Base-by-base conservation (phyloP, 805 yeast genomes). In the Starmerella geochares region DNA sequence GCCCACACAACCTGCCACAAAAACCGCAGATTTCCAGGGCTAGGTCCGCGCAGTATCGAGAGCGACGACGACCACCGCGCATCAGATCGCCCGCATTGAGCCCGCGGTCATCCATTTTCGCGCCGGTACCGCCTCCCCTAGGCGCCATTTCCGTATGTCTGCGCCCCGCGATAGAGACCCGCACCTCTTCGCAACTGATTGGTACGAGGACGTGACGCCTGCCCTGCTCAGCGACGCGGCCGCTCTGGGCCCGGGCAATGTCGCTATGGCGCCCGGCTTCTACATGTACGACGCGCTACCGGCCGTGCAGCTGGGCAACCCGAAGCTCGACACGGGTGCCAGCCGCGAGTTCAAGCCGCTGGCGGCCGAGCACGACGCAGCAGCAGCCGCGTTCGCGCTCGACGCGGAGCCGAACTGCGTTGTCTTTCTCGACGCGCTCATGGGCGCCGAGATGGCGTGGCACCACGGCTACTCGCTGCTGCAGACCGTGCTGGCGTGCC, bases 231-330 rank as follows among this genome's bases (percentile, higher is more conserved):
- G 38, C 6, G 42, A 38, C 14, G 61, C 65, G 20, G n/a, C 38
- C 5, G 41, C 49, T 23, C 35, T 81, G 33, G 60, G 64, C 16
- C 73, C 75, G 33, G 81, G 80, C 28, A 70, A 74, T 43, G 78
- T 90, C 17, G 76, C 77, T 4, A 78, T 78, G 57, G 71, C 76
- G 9, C 73, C 77, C 0, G 66, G 67, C 24, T 86, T 86, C 66
- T 76, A 79, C 48, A 71, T 90, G 41, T 70, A 82, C 54, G 86
- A 86, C 58, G 94, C 96, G 0, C 84, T 96, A 1, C 80, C 88
- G 56, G 95, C 97, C 0, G 68, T 86, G 53, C 97, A 88, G 58
- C 62, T 69, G 13, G 72, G 79, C 50, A 86, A 86, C 61, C 69
- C 72, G 10, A 77, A 76, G 54, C 71, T 90, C 58, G 98, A 90